Conservation (phyloP, 2,329 filamentous ascomycete species). For the Calonectria pteridis region DNA sequence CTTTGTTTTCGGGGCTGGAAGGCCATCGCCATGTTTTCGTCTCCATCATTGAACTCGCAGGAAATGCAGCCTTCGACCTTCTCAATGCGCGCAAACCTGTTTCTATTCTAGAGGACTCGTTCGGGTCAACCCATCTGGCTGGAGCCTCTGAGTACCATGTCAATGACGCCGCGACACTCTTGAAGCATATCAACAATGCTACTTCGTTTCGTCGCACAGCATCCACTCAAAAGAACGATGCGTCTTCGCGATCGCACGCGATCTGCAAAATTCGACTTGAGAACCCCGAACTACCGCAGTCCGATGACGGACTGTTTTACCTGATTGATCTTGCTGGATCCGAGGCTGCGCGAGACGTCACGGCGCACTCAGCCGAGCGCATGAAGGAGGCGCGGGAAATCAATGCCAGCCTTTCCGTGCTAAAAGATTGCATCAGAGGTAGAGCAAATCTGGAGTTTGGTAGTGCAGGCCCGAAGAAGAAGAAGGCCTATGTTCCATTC, state of each 20-base stretch:
- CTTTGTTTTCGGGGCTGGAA: conserved; percentile 46
- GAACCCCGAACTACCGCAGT: conserved; percentile 39
- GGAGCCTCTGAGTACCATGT: conserved; percentile 56
- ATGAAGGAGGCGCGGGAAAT: conserved; percentile 62
- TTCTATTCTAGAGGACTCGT: conserved; percentile 59
- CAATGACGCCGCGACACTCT: conserved; percentile 43
- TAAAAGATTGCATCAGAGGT: conserved; percentile 66
- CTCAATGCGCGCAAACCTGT: conserved; percentile 56
- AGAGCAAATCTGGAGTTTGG: conserved; percentile 51
- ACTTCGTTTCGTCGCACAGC: conserved; percentile 56
- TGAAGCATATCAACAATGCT: conserved; percentile 52
- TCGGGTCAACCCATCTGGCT: conserved; percentile 57
- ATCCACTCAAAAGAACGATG: conserved; percentile 59
- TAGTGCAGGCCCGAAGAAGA: conserved; percentile 40
- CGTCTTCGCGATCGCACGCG: conserved; percentile 62
- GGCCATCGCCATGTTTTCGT: conserved; percentile 50
- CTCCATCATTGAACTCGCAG: conserved; percentile 55
- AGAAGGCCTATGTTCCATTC: conserved; percentile 56
- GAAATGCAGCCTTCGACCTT: conserved; percentile 54
- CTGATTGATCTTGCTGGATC: conserved; percentile 63
- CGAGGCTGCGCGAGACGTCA: conserved; percentile 59
- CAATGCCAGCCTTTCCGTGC: conserved; percentile 60
- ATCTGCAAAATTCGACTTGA: conserved; percentile 61
- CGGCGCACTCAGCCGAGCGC: conserved; percentile 54
- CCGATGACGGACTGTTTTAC: conserved; percentile 54